These are phyloP conservation scores for Fusarium veterinarium DNA, from an alignment of 2,329 filamentous ascomycete species.

Conservation along the genomic window DNA sequence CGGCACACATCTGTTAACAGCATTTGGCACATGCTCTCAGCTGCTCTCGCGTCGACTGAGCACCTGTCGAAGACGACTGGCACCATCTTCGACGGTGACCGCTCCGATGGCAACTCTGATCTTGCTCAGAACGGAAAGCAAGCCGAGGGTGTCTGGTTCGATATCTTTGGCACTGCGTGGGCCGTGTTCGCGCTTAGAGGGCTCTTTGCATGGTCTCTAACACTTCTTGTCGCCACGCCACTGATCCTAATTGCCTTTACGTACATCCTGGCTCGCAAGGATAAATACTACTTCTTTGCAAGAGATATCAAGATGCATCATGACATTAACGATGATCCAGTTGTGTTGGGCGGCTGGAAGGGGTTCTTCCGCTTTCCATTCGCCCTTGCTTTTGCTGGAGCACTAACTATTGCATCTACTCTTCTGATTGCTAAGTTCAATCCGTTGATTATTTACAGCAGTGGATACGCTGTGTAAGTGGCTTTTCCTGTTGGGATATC, in stretches of 20 bases:
- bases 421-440: conserved; percentile 86
- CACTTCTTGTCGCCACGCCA: conserved; percentile 82
- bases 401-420: conserved; percentile 76
- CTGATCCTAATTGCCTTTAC: conserved; percentile 77
- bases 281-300: conserved; percentile 91
- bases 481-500: fast-evolving
- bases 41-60: conserved; percentile 79
- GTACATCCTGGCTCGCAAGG: conserved; percentile 73
- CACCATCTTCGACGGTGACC: conserved; percentile 71
- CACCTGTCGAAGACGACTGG: conserved; percentile 76
- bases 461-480: conserved; percentile 77
- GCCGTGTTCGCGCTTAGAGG: conserved; percentile 83
- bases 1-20: conserved; percentile 77
- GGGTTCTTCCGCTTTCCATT: conserved; percentile 89
- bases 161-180: conserved; percentile 84
- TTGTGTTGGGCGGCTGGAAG: conserved; percentile 78
- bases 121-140: conserved; percentile 75
- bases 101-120: conserved; percentile 65
- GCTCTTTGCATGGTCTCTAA: conserved; percentile 88
- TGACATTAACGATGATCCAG: conserved; percentile 68
- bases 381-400: conserved; percentile 74
- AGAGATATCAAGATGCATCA: conserved; percentile 65
- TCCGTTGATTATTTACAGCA: conserved; percentile 91
- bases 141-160: conserved; percentile 88
- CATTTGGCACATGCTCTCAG: conserved; percentile 96